A percentile compares a stretch with the other conserved stretches of the same genome.
phyloP scores from a whole-genome alignment of 225 moss, liverwort and hornwort species.

The Physcomitrium patens region DNA sequence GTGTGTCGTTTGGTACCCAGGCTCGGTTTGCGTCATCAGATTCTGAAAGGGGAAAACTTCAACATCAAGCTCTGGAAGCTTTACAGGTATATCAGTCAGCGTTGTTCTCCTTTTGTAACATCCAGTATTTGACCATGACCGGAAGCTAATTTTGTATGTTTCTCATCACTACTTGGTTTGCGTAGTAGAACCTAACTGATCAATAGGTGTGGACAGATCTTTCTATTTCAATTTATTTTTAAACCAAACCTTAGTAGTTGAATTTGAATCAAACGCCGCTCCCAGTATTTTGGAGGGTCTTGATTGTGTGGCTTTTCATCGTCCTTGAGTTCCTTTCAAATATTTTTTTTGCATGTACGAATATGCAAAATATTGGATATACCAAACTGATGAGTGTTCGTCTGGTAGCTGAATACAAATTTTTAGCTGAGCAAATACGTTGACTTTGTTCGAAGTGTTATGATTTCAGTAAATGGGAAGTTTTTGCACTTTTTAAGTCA shows the following conservation, averaged over 20 bases:
- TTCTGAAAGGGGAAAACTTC: conserved; percentile 74
- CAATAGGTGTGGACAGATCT: conserved; percentile 1
- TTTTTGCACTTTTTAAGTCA: not conserved
- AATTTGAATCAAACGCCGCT: no score
- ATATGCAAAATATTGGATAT: no score
- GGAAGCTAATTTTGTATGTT: conserved; percentile 13
- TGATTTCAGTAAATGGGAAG: not conserved
- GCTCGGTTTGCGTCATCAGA: conserved; percentile 75
- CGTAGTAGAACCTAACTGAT: conserved; percentile 1
- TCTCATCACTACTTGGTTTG: conserved; percentile 8
- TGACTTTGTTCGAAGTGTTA: not conserved
- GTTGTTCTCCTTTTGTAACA: conserved; percentile 13
- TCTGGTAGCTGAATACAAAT: not conserved
- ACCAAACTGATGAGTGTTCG: no score
- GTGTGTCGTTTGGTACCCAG: conserved; percentile 73
- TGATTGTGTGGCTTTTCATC: no score
- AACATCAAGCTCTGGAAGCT: conserved; percentile 63
- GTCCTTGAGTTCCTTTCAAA: no score
- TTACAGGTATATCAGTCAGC: conserved; percentile 53
- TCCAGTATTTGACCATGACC: conserved; percentile 19
- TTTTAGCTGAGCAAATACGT: not conserved
- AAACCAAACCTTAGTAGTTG: not conserved
- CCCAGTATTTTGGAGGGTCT: no score
- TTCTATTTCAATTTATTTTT: not conserved
- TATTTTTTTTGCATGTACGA: no score